phyloP scores from a whole-genome alignment of 2,329 filamentous ascomycete species.

The Xylaria sp. region DNA sequence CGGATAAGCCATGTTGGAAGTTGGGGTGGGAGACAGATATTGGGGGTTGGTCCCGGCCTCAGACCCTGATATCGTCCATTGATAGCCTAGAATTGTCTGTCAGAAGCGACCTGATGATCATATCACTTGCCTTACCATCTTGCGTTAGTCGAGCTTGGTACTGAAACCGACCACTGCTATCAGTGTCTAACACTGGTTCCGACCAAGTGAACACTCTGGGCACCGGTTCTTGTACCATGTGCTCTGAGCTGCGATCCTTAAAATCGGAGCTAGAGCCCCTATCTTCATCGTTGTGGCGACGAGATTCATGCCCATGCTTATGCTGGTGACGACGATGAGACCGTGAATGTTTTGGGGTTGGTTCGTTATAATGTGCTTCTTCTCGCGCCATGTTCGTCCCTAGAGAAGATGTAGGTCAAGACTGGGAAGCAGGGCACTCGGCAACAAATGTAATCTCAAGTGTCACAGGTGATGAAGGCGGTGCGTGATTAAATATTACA shows the following conservation, averaged over 20 bases:
- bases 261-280: neutral
- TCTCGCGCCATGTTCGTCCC: conserved; percentile 3
- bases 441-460: neutral
- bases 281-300: neutral
- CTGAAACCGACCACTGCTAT: conserved; percentile 18
- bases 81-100: neutral
- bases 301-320: neutral
- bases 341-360: conserved; percentile 5
- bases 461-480: neutral
- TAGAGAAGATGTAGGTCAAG: neutral
- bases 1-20: neutral
- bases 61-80: conserved; percentile 16
- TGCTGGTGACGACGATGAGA: neutral
- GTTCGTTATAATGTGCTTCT: neutral
- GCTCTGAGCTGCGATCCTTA: neutral
- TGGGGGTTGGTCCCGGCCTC: conserved; percentile 15
- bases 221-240: neutral
- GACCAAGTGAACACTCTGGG: conserved; percentile 13
- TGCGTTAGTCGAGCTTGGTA: conserved; percentile 11
- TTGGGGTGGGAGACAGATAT: neutral
- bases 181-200: conserved; percentile 8
- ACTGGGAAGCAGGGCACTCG: neutral
- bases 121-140: conserved; percentile 2
- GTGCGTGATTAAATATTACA: conserved; percentile 8
- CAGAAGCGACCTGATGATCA: neutral